Base-by-base conservation (phyloP, 768 basidiomycete genomes). In the Phylloporus scabripes region DNA sequence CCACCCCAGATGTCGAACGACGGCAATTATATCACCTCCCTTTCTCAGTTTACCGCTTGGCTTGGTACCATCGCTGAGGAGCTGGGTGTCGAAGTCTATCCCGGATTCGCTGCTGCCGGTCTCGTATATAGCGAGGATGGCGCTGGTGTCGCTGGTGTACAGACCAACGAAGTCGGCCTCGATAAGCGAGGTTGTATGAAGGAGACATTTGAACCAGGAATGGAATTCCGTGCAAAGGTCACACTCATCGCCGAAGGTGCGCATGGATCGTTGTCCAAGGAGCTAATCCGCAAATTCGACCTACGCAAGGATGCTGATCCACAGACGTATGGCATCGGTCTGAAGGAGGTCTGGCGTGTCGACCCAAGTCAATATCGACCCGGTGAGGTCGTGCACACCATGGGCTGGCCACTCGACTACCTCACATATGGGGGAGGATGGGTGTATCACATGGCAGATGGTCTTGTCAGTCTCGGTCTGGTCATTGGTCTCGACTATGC, bases 271-370 rank as follows among this genome's bases (percentile, higher is more conserved):
- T 75, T 98, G 11, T 82, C 87, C 4, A 95, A 98, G 67, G 75
- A 83, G 45, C 80, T 83, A 3, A 81, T 90, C 49, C 73, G 75
- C 18, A 77, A 80, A 58, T 95, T 93, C 69, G 72, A 82, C 44
- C 73, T 98, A 9, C 72, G 92, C 54, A 80, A 69, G 60, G 51
- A 72, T 17, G 63, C 69, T 1, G 85, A 95, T 66, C 86, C 87
- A 2, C 96, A 98, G 72, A 98, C 95, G 3, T 98, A 97, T 59
- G 96, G 87, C 0, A 82, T 99, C 49, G 96, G 96, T 3, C 72
- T 98, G 45, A 98, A 99, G 74, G 95, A 99, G 67, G 92, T 98
- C 2, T 98, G 96, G 96, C 80, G 88, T 32, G 84, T 99, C 11
- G 81, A 82, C 64, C 56, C 77, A 48, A 75, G 60, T 43, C 59